Base-by-base conservation (phyloP, 164 flowering plant genomes). In the Chloranthus sessilifolius region DNA sequence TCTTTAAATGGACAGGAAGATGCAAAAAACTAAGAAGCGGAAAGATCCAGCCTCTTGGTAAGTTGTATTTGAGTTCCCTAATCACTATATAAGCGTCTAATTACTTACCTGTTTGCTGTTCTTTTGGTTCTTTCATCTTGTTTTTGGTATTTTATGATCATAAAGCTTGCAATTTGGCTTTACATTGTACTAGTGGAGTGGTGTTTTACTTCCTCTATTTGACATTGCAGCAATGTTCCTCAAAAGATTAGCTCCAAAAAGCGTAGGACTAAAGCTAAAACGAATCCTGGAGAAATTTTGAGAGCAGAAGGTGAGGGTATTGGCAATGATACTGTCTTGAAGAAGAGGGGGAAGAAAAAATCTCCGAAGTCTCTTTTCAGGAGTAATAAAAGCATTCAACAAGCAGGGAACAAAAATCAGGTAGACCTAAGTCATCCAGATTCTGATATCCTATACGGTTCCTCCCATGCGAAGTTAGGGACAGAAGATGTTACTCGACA, bases 141-240 rank as follows among this genome's bases (percentile, higher is more conserved):
- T n/a, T n/a, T n/a, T n/a, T n/a, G n/a, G n/a, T n/a, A n/a, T n/a
- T n/a, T n/a, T n/a, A n/a, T n/a, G n/a, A n/a, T n/a, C n/a, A n/a
- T n/a, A n/a, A n/a, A n/a, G n/a, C n/a, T n/a, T n/a, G n/a, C n/a
- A n/a, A n/a, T n/a, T n/a, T n/a, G n/a, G n/a, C n/a, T n/a, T n/a
- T n/a, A n/a, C n/a, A n/a, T n/a, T n/a, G n/a, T n/a, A n/a, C n/a
- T n/a, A n/a, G n/a, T n/a, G n/a, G n/a, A n/a, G 26, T 46, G 22
- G 3, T 49, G 28, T 31, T 28, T 35, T 14, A 20, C 21, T 40
- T 27, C 22, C 1, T 51, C 11, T 60, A 11, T 21, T 15, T 61
- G 42, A 7, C 8, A 52, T 29, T 62, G 48, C 71, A 68, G 74
- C 26, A 41, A 52, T 21, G 44, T 42, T 59, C 33, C 59, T 14